phyloP scores from a whole-genome alignment of 75 land plant species.

The Cryptomeria japonica region DNA sequence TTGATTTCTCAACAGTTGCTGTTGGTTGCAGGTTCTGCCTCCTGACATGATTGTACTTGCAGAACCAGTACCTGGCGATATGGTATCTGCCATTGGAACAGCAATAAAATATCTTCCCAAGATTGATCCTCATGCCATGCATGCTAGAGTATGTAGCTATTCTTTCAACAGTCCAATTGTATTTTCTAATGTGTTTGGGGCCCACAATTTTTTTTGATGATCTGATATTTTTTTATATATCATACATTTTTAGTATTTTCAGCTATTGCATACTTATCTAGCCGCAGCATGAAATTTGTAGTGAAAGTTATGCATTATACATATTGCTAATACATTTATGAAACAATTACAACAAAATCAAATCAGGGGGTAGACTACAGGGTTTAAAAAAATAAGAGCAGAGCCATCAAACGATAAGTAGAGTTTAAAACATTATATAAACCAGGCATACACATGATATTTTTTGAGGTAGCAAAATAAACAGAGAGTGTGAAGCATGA shows the following conservation, averaged over 20 bases:
- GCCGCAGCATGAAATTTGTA: background rate
- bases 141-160: constrained; percentile 52
- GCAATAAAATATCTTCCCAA: constrained; percentile 87
- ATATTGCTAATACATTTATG: background rate
- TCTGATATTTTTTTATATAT: too few species aligned
- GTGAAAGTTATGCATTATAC: background rate
- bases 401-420: too few species aligned
- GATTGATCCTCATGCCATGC: constrained; percentile 92
- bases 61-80: constrained; percentile 84
- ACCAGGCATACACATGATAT: too few species aligned
- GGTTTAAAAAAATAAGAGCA: too few species aligned
- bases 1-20: background rate
- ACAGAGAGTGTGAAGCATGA: too few species aligned
- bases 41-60: constrained; percentile 98
- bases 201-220: background rate
- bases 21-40: constrained; percentile 75
- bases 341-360: background rate
- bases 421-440: too few species aligned
- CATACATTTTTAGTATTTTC: background rate
- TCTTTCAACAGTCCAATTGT: background rate
- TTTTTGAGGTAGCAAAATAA: too few species aligned
- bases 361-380: too few species aligned
- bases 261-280: background rate
- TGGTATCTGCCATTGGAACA: constrained; percentile 75
- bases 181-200: background rate